Base-by-base conservation (phyloP, 495 filamentous ascomycete genomes). In the Penicillium ochrochloron region DNA sequence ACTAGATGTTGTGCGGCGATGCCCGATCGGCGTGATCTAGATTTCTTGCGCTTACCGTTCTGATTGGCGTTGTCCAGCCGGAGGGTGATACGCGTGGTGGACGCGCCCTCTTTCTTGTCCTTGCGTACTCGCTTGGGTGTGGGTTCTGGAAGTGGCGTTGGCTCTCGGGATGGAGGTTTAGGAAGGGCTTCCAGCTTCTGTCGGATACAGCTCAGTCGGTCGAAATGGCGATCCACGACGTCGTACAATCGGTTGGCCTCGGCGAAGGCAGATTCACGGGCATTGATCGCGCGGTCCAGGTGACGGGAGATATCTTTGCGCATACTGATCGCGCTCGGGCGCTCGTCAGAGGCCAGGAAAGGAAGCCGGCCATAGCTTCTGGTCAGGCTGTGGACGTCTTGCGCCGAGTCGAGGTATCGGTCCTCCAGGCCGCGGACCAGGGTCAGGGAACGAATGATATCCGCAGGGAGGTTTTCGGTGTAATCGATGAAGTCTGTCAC, bases 401-500 rank as follows among this genome's bases (percentile, higher is more conserved):
- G 74, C 19, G 90, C 89, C 21, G 87, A 83, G 17, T 89, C 82
- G 23, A 83, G 68, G 71, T 94, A 93, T 42, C 83, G 84, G 56
- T 86, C 77, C 73, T 97, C 92, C 58, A 97, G 89, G 57, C 93
- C 87, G 66, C 88, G 85, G 66, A 99, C 93, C 55, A 97, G 85
- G 54, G 90, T 93, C 48, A 99, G 83, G 59, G 95, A 97, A 66
- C 95, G 92, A 62, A 89, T 85, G 63, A 98, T 87, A 77, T 98
- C 96, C 34, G 93, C 90, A 17, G 95, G 94, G 21, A 98, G 91
- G 80, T 95, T 96, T 80, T 99, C 95, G 65, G 95, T 97, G 76
- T 90, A 96, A 76, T 97, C 95, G 69, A 97, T 89, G 76, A 93
- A 99, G 78, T 99, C 95, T 64, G 90, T 94, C 17, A 97, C 89